phyloP scores from a whole-genome alignment of 306 rosid species.

The Mimosa bimucronata region DNA sequence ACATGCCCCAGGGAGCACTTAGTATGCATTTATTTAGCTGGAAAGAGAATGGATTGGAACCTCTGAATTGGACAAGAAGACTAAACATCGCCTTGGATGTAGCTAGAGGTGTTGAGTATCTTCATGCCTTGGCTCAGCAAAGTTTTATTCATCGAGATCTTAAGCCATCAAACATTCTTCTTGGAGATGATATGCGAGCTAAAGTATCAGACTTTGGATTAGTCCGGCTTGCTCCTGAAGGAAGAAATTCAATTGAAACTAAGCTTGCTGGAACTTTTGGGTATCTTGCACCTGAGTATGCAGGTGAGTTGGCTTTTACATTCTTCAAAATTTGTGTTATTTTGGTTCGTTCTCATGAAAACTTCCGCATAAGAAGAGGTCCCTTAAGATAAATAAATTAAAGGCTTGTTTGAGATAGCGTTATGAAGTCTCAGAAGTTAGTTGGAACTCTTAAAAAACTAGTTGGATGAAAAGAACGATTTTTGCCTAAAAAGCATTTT shows the following conservation, averaged over 20 bases:
- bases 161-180: slow-evolving; percentile 90
- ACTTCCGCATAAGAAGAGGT: no score
- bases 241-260: slow-evolving; percentile 84
- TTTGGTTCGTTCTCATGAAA: not conserved
- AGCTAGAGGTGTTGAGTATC: slow-evolving; percentile 86
- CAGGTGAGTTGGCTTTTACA: slow-evolving; percentile 58
- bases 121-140: slow-evolving; percentile 89
- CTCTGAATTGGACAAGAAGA: slow-evolving; percentile 87
- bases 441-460: no score
- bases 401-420: no score
- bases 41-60: slow-evolving; percentile 55
- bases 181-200: slow-evolving; percentile 87
- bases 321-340: not conserved
- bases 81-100: slow-evolving; percentile 85
- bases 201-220: slow-evolving; percentile 94
- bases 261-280: slow-evolving; percentile 97
- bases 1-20: slow-evolving; percentile 89
- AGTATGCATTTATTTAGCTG: slow-evolving; percentile 83
- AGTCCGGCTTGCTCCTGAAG: slow-evolving; percentile 82
- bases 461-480: no score
- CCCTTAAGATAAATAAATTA: no score
- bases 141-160: slow-evolving; percentile 92
- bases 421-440: no score
- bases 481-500: no score
- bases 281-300: slow-evolving; percentile 95